phyloP scores from a whole-genome alignment of 1,284 basidiomycete genomes.

The Phlebopus sp. region DNA sequence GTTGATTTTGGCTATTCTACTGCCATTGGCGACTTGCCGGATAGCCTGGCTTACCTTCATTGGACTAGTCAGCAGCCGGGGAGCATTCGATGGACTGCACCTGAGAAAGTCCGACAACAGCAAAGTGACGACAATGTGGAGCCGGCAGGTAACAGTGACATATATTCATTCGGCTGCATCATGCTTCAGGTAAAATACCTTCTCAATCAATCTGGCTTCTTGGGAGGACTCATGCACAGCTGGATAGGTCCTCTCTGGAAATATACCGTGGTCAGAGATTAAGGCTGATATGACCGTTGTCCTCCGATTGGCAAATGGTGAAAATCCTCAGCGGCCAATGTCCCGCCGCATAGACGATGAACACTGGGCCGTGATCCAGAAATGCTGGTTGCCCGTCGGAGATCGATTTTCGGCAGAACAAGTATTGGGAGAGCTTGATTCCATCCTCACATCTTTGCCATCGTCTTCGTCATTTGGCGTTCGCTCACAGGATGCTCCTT shows the following conservation, averaged over 20 bases:
- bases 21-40: slow-evolving; percentile 27
- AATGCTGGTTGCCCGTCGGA: slow-evolving; percentile 6
- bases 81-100: slow-evolving; percentile 14
- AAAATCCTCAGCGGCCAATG: slow-evolving; percentile 5
- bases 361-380: slow-evolving; percentile 12
- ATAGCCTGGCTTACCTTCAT: slow-evolving; percentile 19
- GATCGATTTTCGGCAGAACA: slow-evolving; percentile 7
- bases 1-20: slow-evolving; percentile 11
- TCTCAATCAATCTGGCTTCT: no score
- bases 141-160: slow-evolving; percentile 7
- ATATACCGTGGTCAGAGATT: slow-evolving; percentile 9
- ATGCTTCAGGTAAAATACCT: slow-evolving; percentile 5
- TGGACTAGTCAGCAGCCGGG: slow-evolving; percentile 14
- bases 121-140: no score
- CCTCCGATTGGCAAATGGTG: slow-evolving; percentile 1
- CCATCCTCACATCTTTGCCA: no score
- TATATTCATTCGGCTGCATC: slow-evolving; percentile 14
- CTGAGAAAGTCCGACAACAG: neutral
- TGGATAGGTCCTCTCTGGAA: slow-evolving; percentile 11
- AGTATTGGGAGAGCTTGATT: slow-evolving; percentile 31
- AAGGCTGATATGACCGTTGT: neutral
- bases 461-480: no score
- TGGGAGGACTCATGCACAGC: no score
- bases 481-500: no score
- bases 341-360: neutral